phyloP scores from a whole-genome alignment of 148 eudicot species.

The Vaccinium darrowii region DNA sequence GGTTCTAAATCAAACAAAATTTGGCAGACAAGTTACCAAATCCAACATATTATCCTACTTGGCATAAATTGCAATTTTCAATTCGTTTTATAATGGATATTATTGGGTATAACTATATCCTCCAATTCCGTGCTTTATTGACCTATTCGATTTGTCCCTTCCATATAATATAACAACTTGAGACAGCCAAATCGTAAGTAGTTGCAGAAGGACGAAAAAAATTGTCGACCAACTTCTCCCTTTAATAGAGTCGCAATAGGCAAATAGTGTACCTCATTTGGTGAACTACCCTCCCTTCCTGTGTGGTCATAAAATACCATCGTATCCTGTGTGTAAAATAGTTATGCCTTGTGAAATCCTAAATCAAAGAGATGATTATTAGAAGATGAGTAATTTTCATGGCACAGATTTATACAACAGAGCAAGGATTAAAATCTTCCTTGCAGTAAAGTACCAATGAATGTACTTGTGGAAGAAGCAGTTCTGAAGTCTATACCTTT shows the following conservation, averaged over 20 bases:
- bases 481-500: neutral
- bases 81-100: neutral
- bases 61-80: neutral
- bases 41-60: neutral
- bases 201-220: neutral
- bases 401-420: neutral
- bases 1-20: neutral
- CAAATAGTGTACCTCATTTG: neutral
- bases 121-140: neutral
- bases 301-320: neutral
- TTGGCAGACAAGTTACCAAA: constrained; percentile 3
- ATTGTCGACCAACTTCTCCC: neutral
- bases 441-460: neutral
- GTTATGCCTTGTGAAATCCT: neutral
- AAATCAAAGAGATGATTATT: neutral
- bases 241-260: neutral
- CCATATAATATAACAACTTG: neutral
- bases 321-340: neutral
- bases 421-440: neutral
- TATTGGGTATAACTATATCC: neutral
- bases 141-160: neutral
- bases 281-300: neutral
- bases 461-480: neutral
- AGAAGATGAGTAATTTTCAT: neutral
- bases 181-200: neutral